Percentiles rank a stretch among this genome's conserved stretches.
Conservation (phyloP, 495 filamentous ascomycete genomes). For the Achaetomiella virescens region DNA sequence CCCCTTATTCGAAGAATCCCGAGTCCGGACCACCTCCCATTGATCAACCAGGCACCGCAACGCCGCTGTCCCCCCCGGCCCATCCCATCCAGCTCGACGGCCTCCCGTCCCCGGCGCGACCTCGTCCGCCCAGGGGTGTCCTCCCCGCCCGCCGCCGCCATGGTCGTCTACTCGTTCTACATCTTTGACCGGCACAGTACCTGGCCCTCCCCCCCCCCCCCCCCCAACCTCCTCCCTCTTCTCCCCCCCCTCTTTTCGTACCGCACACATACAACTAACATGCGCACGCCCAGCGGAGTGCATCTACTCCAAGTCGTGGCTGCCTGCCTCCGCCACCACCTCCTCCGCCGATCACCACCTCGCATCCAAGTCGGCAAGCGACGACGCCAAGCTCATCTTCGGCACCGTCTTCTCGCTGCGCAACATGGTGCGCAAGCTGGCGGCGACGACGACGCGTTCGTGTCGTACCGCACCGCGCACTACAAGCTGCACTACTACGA, state of each 20-base stretch:
- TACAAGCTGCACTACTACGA: slow-evolving; percentile 99
- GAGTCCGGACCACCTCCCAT: not conserved
- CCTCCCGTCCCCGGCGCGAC: slow-evolving; percentile 10
- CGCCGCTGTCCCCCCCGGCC: not conserved
- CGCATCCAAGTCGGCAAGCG: slow-evolving; percentile 51
- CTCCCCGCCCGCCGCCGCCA: slow-evolving; percentile 30
- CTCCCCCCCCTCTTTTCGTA: not conserved
- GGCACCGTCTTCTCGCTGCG: slow-evolving; percentile 91
- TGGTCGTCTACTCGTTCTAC: slow-evolving; percentile 96
- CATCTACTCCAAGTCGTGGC: slow-evolving; percentile 90
- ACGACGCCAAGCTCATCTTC: slow-evolving; percentile 96
- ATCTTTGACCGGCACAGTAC: slow-evolving; percentile 98
- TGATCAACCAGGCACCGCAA: not conserved
- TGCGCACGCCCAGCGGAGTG: slow-evolving; percentile 62
- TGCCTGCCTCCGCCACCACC: slow-evolving; percentile 17
- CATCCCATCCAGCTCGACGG: too few relatives aligned
- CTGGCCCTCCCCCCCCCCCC: not conserved
- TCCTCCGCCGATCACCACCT: slow-evolving; percentile 17
- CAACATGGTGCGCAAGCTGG: slow-evolving; percentile 94
- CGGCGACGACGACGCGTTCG: slow-evolving; percentile 86
- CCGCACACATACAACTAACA: slow-evolving; percentile 12
- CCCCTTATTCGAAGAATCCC: slow-evolving; percentile 5
- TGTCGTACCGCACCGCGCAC: slow-evolving; percentile 80
- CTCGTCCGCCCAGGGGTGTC: slow-evolving; percentile 5
- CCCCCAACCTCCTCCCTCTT: too few relatives aligned